Evolutionary conservation across 1,284 basidiomycete genomes (phyloP).

Genomic region (Quambalaria eucalypti): DNA sequence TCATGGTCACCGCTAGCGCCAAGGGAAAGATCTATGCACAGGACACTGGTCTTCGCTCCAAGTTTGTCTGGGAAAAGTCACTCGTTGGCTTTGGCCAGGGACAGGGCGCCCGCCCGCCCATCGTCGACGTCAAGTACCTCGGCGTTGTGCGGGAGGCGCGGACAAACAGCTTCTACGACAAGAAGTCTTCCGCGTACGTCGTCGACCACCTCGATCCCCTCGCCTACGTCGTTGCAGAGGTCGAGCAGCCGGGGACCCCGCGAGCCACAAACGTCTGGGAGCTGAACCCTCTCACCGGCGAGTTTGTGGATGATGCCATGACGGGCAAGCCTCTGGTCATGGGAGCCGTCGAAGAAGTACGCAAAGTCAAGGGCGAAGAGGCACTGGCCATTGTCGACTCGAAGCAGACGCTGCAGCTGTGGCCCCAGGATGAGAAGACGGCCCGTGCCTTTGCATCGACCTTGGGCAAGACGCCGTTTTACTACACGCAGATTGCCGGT

Average conservation of each 20-base stretch:
- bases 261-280: constrained; percentile 37
- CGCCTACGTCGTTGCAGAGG: constrained; percentile 34
- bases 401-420: constrained; percentile 42
- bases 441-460: constrained; percentile 17
- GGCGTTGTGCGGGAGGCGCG: constrained; percentile 17
- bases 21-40: constrained; percentile 73
- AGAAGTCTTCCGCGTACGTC: neutral
- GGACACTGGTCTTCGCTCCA: constrained; percentile 59
- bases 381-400: constrained; percentile 59
- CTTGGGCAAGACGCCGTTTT: constrained; percentile 16
- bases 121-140: constrained; percentile 29
- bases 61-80: constrained; percentile 40
- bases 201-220: constrained; percentile 18
- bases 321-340: constrained; percentile 21
- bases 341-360: constrained; percentile 23
- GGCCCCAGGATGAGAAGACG: constrained; percentile 23
- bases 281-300: constrained; percentile 40
- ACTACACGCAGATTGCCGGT: constrained; percentile 3
- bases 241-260: constrained; percentile 15
- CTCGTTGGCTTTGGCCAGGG: constrained; percentile 39
- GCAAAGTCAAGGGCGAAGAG: constrained; percentile 46
- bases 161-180: neutral
- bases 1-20: constrained; percentile 65
- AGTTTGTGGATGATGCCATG: constrained; percentile 19
- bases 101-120: constrained; percentile 30